phyloP scores from a whole-genome alignment of 2,329 filamentous ascomycete genomes.

The Venturia effusa region DNA sequence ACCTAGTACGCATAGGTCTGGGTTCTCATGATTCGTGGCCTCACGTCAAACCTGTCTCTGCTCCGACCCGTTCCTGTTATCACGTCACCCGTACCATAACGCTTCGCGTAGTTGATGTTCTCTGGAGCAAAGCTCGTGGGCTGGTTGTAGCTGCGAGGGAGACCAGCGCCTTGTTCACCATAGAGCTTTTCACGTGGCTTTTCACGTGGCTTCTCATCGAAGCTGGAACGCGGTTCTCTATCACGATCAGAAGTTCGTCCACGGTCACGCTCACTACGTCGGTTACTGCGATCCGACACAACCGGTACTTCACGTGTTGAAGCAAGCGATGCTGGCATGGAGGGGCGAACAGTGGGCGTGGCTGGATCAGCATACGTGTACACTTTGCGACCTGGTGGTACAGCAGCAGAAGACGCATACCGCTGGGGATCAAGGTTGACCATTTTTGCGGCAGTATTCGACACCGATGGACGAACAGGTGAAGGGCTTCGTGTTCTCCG shows the following conservation, averaged over 20 bases:
- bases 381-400: neutral
- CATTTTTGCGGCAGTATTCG: slow-evolving; percentile 10
- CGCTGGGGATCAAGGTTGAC: slow-evolving; percentile 6
- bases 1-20: slow-evolving; percentile 5
- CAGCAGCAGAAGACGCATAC: neutral
- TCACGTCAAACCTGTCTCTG: neutral
- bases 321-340: neutral
- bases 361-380: neutral
- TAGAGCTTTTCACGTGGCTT: slow-evolving; percentile 1
- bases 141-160: neutral
- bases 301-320: slow-evolving; percentile 1
- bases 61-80: too few species aligned
- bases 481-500: slow-evolving; percentile 6
- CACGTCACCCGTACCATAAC: neutral
- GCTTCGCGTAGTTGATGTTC: neutral
- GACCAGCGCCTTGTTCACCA: slow-evolving; percentile 4
- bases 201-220: neutral
- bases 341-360: neutral
- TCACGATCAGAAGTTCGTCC: neutral
- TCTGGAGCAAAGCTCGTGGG: neutral
- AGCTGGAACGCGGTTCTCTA: neutral
- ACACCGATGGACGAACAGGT: neutral
- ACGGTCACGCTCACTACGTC: neutral
- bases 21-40: neutral
- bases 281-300: neutral